Evolutionary conservation across 1,139 yeast species (phyloP).

Genomic region (Debaryomyces robertsiae): DNA sequence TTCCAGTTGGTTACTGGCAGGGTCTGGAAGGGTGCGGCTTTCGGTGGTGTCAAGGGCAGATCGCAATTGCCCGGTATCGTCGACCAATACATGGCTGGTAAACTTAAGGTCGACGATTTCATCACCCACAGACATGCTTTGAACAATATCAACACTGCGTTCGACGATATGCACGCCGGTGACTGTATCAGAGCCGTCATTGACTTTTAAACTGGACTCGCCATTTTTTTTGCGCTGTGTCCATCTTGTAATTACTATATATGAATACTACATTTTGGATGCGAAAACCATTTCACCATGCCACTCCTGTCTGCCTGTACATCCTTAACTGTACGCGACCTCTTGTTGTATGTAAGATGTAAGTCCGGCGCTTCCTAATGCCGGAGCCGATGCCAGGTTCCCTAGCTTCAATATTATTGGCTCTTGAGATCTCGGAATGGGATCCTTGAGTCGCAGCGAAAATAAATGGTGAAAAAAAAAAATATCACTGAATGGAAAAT

Average conservation of each 20-base stretch:
- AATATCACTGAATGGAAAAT: slow-evolving; percentile 6
- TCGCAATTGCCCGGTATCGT: slow-evolving; percentile 91
- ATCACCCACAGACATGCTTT: slow-evolving; percentile 87
- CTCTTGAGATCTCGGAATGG: slow-evolving; percentile 7
- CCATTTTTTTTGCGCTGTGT: not conserved
- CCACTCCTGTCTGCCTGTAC: not conserved
- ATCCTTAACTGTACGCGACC: no score
- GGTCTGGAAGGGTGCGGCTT: slow-evolving; percentile 98
- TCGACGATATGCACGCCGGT: slow-evolving; percentile 94
- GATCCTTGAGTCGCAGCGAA: slow-evolving; percentile 2
- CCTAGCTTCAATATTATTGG: slow-evolving; percentile 4
- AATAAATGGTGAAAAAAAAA: slow-evolving; percentile 5
- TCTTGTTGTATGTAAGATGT: no score
- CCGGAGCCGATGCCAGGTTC: slow-evolving; percentile 5
- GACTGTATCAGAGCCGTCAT: slow-evolving; percentile 92
- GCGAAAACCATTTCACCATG: no score
- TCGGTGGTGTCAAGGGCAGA: slow-evolving; percentile 98
- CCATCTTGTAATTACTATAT: not conserved
- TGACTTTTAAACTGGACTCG: slow-evolving; percentile 34
- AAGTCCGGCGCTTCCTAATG: slow-evolving; percentile 4
- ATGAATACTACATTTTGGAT: not conserved
- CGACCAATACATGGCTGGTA: slow-evolving; percentile 79
- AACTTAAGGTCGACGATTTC: slow-evolving; percentile 89
- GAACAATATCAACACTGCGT: slow-evolving; percentile 79
- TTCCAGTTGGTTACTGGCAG: slow-evolving; percentile 99